These are phyloP conservation scores for Vishniacozyma victoriae DNA, from an alignment of 768 basidiomycete genomes.

Conservation along the genomic window DNA sequence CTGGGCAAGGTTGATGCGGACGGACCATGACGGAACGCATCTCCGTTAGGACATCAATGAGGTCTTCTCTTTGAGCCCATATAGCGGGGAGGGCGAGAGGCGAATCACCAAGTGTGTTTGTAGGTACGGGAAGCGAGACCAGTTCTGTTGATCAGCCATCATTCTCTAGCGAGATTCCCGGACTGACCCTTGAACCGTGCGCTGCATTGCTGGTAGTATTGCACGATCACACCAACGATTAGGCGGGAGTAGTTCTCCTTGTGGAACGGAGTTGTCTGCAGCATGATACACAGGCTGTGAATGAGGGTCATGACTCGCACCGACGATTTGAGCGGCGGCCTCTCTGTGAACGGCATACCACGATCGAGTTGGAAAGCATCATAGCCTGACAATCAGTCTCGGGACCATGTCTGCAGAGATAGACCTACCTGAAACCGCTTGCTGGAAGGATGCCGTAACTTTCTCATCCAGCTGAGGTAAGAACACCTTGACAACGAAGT, in stretches of 20 bases:
- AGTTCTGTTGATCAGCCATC: conserved; percentile 47
- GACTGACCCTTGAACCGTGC: conserved; percentile 69
- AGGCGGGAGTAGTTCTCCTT: conserved; percentile 89
- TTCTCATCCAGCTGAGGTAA: conserved; percentile 93
- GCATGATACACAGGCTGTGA: conserved; percentile 86
- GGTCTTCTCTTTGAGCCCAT: conserved; percentile 79
- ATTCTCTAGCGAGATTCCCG: conserved; percentile 8
- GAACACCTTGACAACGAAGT: conserved; percentile 88
- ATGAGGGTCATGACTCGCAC: conserved; percentile 81
- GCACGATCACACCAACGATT: conserved; percentile 86
- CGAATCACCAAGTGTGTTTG: conserved; percentile 7
- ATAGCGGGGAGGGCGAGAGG: conserved; percentile 56
- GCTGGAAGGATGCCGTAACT: conserved; percentile 77
- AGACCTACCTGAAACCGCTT: conserved; percentile 59
- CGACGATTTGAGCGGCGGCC: conserved; percentile 55
- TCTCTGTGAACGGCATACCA: conserved; percentile 51
- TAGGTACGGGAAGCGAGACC: conserved; percentile 47
- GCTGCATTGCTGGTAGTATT: conserved; percentile 91
- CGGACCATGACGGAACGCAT: conserved; percentile 52
- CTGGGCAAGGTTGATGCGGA: background rate
- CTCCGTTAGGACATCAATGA: conserved; percentile 68
- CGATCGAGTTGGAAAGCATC: conserved; percentile 85
- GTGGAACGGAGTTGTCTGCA: conserved; percentile 86
- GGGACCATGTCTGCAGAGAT: background rate
- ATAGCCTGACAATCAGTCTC: conserved; percentile 60